These are phyloP conservation scores for Lactarius deliciosus DNA, from an alignment of 768 basidiomycete species.

Conservation along the genomic window DNA sequence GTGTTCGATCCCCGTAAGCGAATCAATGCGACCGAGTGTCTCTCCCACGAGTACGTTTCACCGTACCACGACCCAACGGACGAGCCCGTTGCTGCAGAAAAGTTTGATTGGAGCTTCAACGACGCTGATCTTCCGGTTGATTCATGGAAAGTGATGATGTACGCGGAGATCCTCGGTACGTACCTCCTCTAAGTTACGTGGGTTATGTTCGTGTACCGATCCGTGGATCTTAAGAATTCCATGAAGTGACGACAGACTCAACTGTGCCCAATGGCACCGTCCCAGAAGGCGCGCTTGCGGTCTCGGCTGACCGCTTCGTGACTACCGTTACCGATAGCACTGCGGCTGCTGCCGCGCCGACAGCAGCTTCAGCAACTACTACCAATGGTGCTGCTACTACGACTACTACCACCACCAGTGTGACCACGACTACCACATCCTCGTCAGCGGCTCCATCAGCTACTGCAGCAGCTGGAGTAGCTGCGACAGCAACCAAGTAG, in stretches of 20 bases:
- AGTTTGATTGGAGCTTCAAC: constrained; percentile 99
- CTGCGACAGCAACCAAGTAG: neutral
- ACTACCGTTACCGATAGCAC: neutral
- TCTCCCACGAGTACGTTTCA: constrained; percentile 89
- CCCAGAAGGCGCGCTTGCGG: constrained; percentile 68
- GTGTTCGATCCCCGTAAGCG: constrained; percentile 98
- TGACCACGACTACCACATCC: neutral
- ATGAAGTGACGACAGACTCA: constrained; percentile 63
- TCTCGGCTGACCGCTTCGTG: constrained; percentile 46
- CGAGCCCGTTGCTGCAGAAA: constrained; percentile 89
- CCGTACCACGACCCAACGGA: constrained; percentile 99
- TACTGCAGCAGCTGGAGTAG: neutral
- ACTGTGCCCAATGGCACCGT: constrained; percentile 38
- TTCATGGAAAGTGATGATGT: constrained; percentile 99
- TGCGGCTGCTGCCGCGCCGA: neutral
- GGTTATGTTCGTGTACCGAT: neutral
- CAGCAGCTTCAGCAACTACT: neutral
- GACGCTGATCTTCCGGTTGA: constrained; percentile 98
- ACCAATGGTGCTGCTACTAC: neutral
- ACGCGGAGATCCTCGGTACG: constrained; percentile 93
- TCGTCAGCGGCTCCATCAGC: neutral
- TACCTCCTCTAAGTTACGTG: constrained; percentile 13
- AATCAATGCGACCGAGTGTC: constrained; percentile 89
- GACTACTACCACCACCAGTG: neutral
- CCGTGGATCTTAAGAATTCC: constrained; percentile 58